Base-by-base conservation (phyloP, 2,329 filamentous ascomycete genomes). In the Diaporthe caulivora region DNA sequence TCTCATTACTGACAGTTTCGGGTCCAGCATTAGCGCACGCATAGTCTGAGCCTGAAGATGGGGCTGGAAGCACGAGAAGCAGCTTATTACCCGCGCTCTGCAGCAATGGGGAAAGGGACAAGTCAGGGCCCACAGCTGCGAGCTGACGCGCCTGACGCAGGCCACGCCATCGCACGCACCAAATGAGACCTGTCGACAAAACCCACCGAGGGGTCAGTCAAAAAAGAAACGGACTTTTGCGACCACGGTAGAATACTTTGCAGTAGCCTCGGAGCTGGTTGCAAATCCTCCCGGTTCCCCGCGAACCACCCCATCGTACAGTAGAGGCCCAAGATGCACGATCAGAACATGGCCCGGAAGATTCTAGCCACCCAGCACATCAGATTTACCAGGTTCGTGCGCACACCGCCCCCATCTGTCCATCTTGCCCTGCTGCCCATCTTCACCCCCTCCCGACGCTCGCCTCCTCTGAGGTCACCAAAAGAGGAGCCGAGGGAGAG, bases 341-440 rank as follows among this genome's bases (percentile, higher is more conserved):
- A 62, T 62, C 44, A 49, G 44, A 55, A 71, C 15, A 62, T 53
- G 62, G 42, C 55, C 37, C 68, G 55, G 55, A 71, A 51, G 31
- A 7, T 70, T 70, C 40, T 70, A 40, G 68, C n/a, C 40, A 51
- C 44, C 62, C 62, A 37, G 4, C 17, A 47, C 62, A 18, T 31
- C 44, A 21, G 62, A 65, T 51, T 51, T 21, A 40, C 15, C 21
- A 31, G 47, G 47, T 51, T 24, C 49, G 49, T 24, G 24, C 5
- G 49, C 55, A 65, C 72, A 67, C 69, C 72, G 72, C 72, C 72
- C 72, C 62, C 62, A 37, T 65, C 10, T 15, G 26, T 3, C 60
- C 44, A 18, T 40, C 37, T 37, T n/a, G n/a, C n/a, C n/a, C n/a
- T n/a, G n/a, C n/a, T n/a, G n/a, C n/a, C n/a, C n/a, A n/a, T n/a